phyloP scores from a whole-genome alignment of 208 protist genomes.

The Leishmania gerbilli region DNA sequence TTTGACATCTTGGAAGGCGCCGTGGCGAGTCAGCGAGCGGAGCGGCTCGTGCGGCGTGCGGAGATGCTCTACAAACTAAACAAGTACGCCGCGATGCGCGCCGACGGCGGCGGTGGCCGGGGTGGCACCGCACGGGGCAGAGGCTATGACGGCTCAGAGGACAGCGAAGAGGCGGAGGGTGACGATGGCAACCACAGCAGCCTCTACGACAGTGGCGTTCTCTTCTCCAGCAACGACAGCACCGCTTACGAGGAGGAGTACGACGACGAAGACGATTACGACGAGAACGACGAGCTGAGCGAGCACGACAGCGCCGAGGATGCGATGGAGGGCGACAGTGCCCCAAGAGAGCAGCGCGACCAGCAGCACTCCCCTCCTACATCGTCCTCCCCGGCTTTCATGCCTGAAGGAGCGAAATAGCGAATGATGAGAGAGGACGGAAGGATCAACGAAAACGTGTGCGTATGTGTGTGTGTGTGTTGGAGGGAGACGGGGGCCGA shows the following conservation, averaged over 20 bases:
- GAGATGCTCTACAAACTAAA: constrained; percentile 79
- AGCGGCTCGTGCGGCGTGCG: constrained; percentile 61
- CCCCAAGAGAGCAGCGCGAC: constrained; percentile 1
- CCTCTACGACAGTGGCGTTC: constrained; percentile 11
- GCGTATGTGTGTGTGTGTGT: background rate
- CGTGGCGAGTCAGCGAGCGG: constrained; percentile 50
- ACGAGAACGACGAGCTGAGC: constrained; percentile 8
- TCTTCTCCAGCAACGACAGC: constrained; percentile 8
- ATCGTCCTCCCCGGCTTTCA: background rate
- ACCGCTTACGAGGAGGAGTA: constrained; percentile 23
- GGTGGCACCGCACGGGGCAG: background rate
- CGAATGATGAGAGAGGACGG: background rate
- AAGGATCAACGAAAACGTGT: background rate
- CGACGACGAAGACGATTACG: constrained; percentile 16
- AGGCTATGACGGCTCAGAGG: constrained; percentile 3
- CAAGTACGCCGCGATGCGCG: constrained; percentile 71
- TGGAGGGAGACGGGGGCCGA: background rate
- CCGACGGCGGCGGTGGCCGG: constrained; percentile 22
- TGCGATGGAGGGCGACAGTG: constrained; percentile 14
- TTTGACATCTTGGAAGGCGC: constrained; percentile 72
- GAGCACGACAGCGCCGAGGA: constrained; percentile 22
- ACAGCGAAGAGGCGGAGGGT: constrained; percentile 10
- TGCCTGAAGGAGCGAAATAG: background rate
- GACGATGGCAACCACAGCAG: constrained; percentile 19
- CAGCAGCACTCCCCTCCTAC: background rate